Evolutionary conservation across 2,329 filamentous ascomycete species (phyloP), one percentile per base, ranked within the genome.

Genomic region (Herpotrichia juniperi): DNA sequence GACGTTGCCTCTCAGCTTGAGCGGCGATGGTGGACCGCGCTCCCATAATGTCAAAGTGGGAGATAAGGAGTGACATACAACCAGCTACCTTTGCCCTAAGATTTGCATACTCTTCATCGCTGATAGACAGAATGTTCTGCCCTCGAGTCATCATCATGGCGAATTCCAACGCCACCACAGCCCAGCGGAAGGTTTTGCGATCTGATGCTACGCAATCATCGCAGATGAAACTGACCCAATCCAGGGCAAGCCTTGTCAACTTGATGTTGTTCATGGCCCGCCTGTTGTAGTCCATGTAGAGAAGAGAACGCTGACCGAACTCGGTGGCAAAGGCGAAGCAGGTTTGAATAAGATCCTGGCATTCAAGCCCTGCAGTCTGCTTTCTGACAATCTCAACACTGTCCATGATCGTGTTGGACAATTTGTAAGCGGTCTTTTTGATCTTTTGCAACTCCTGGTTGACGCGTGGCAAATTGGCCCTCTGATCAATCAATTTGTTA

Each of bases 291-390:
- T 99, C 94, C 87, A 99, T 94, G 77, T 96, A 96, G 17, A 94
- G 86, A 44, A 96, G 84, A 2, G 93, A 97, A 58, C 94, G 88
- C 72, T 97, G 93, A 39, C 94, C 94, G 62, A 99, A 99, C 72
- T 99, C 94, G 0, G 94, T 97, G n/a, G 94, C 94, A 67, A 97
- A 99, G 34, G 96, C 90, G 73, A 97, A 99, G 75, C 93, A 99
- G 4, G 92, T 96, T 74, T 99, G 94, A 58, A 99, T 94, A 25
- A 99, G 84, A 67, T 99, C 94, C 65, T 96, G 92, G 70, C 93
- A 96, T 59, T 94, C 89, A 58, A 93, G 84, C 8, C 88, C 90
- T 51, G 84, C 82, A 1, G 92, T 92, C 74, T 99, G 93, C 61
- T 87, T 87, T 58, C 92, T 85, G 58, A 99, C 94, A 57, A 91